Percentiles rank a stretch among this genome's conserved stretches.
Evolutionary conservation across 75 land plant species (phyloP).

Genomic region (Gnetum montanum): DNA sequence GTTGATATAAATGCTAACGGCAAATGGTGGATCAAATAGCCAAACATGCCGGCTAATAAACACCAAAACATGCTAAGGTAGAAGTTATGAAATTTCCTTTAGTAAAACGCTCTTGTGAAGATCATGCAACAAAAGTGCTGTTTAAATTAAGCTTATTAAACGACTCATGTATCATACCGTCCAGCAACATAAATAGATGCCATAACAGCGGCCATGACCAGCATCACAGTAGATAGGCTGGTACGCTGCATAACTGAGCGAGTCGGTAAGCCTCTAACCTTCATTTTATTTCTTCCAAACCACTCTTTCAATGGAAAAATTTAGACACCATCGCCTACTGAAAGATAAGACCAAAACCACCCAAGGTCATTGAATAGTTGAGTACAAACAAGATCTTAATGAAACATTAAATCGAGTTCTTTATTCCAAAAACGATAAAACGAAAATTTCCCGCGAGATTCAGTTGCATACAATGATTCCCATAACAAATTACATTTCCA

Average conservation of each 20-base stretch:
- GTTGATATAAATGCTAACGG: conserved; percentile 1
- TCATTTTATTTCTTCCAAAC: background rate
- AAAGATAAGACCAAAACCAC: no score
- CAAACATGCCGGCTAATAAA: background rate
- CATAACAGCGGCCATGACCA: conserved; percentile 46
- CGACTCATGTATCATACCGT: conserved; percentile 36
- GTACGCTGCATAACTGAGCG: conserved; percentile 12
- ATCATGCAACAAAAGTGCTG: background rate
- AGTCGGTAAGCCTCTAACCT: conserved; percentile 2
- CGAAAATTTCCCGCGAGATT: no score
- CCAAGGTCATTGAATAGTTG: no score
- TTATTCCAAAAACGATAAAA: no score
- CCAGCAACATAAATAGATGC: conserved; percentile 50
- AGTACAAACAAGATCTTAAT: no score
- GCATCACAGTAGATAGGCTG: conserved; percentile 32
- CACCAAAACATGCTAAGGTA: background rate
- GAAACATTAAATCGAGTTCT: no score
- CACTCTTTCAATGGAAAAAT: no score
- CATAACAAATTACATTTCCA: no score
- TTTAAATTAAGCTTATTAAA: background rate
- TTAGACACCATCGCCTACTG: no score
- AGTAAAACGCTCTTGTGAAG: background rate
- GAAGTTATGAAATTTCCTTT: background rate
- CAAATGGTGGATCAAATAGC: background rate
- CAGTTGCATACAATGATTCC: no score